These are phyloP conservation scores for Lactarius evosmus DNA, from an alignment of 768 basidiomycete genomes.

Conservation along the genomic window DNA sequence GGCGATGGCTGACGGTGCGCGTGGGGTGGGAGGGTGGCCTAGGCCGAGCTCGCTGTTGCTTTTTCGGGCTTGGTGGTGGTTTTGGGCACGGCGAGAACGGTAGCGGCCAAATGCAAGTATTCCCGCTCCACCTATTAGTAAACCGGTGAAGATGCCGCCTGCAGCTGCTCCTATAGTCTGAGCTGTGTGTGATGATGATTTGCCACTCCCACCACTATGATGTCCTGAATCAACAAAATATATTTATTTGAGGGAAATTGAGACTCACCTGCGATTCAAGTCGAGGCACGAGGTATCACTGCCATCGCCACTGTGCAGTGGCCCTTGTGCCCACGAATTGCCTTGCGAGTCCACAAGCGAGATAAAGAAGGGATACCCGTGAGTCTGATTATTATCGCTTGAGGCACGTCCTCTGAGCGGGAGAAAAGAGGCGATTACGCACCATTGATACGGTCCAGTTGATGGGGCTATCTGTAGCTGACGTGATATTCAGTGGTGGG, in stretches of 20 bases:
- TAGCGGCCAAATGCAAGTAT: conserved; percentile 9
- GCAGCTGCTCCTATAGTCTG: conserved; percentile 26
- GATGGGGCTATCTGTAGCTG: conserved; percentile 39
- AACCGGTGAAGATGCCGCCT: conserved; percentile 31
- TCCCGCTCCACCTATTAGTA: conserved; percentile 28
- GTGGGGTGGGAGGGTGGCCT: neutral
- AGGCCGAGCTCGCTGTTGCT: neutral
- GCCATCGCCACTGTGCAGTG: conserved; percentile 50
- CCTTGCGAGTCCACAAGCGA: conserved; percentile 51
- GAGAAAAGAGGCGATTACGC: neutral
- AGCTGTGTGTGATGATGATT: neutral
- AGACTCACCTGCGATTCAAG: conserved; percentile 14
- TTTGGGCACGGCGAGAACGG: neutral
- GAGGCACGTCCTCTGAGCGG: conserved; percentile 22
- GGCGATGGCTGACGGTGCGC: conserved; percentile 5
- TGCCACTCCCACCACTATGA: neutral
- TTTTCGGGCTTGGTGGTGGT: neutral
- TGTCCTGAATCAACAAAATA: neutral
- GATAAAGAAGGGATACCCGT: conserved; percentile 55
- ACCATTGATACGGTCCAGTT: conserved; percentile 57
- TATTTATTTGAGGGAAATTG: neutral
- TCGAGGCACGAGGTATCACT: conserved; percentile 44
- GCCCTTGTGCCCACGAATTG: conserved; percentile 54
- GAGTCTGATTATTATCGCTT: conserved; percentile 38
- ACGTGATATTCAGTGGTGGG: conserved; percentile 57